Percentiles rank a stretch among this genome's conserved stretches.
These are phyloP conservation scores for Neoarthrinium moseri DNA, from an alignment of 2,329 filamentous ascomycete genomes.

Conservation along the genomic window DNA sequence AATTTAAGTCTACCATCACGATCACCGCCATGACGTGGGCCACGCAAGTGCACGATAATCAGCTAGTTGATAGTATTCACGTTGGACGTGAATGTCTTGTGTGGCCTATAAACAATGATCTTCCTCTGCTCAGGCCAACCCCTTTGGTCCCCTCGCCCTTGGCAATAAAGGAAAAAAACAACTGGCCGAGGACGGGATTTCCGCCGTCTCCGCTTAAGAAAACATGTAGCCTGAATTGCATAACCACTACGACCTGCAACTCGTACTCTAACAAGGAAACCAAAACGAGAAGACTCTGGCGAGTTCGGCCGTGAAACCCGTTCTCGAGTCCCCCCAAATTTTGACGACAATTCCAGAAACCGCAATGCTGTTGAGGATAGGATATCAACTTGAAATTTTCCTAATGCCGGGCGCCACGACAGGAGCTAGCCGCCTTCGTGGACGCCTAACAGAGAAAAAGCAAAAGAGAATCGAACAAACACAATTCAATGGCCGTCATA, in stretches of 20 bases:
- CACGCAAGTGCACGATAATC: no score
- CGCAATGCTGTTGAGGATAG: constrained; percentile 29
- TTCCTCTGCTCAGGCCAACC: background rate
- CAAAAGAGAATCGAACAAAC: constrained; percentile 19
- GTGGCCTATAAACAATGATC: no score
- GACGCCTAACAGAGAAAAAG: constrained; percentile 21
- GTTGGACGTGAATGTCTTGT: no score
- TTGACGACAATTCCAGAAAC: constrained; percentile 7
- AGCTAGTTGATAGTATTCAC: no score
- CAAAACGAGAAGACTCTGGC: constrained; percentile 1
- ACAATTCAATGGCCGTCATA: constrained; percentile 18
- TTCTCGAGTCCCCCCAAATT: background rate
- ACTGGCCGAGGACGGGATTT: constrained; percentile 2
- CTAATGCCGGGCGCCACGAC: no score
- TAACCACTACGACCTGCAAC: no score
- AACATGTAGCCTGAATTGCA: no score
- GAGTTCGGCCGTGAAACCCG: background rate
- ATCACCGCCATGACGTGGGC: no score
- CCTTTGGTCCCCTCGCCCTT: no score
- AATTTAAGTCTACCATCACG: no score
- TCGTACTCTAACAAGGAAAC: constrained; percentile 9
- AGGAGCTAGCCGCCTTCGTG: no score
- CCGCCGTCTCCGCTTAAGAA: background rate
- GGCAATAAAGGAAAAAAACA: no score
- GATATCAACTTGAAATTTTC: constrained; percentile 28